Conservation (phyloP, 768 basidiomycete species). For the Suillus subaureus region DNA sequence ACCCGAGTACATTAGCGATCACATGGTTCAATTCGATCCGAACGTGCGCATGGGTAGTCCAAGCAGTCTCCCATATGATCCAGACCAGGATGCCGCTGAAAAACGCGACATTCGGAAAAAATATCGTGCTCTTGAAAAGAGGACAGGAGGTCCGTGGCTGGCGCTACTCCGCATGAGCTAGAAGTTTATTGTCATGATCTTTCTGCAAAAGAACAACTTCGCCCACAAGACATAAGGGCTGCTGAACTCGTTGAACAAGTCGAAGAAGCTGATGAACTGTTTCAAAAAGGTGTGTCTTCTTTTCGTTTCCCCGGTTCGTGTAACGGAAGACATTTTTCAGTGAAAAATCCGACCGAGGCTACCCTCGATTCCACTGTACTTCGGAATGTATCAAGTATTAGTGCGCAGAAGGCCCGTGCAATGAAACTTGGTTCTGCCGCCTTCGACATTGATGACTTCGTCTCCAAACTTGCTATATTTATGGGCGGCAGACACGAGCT, state of each 20-base stretch:
- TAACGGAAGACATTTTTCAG: constrained; percentile 36
- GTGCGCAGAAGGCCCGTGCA: constrained; percentile 85
- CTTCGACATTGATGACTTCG: constrained; percentile 92
- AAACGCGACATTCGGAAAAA: constrained; percentile 72
- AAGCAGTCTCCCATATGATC: constrained; percentile 62
- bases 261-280: constrained; percentile 59
- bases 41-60: constrained; percentile 13
- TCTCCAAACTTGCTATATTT: constrained; percentile 69
- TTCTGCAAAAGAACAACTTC: constrained; percentile 47
- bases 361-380: constrained; percentile 87
- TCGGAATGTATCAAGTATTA: constrained; percentile 72
- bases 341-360: constrained; percentile 84
- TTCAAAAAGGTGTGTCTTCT: constrained; percentile 55
- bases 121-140: constrained; percentile 68
- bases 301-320: not conserved
- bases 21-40: constrained; percentile 23
- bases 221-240: constrained; percentile 58
- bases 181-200: constrained; percentile 6
- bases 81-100: constrained; percentile 83
- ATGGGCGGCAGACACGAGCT: constrained; percentile 68
- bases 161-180: not conserved
- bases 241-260: constrained; percentile 59
- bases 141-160: constrained; percentile 57
- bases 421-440: constrained; percentile 87
- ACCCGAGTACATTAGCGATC: not conserved